phyloP scores from a whole-genome alignment of 2,329 filamentous ascomycete species.

The Xylariaceae sp. region DNA sequence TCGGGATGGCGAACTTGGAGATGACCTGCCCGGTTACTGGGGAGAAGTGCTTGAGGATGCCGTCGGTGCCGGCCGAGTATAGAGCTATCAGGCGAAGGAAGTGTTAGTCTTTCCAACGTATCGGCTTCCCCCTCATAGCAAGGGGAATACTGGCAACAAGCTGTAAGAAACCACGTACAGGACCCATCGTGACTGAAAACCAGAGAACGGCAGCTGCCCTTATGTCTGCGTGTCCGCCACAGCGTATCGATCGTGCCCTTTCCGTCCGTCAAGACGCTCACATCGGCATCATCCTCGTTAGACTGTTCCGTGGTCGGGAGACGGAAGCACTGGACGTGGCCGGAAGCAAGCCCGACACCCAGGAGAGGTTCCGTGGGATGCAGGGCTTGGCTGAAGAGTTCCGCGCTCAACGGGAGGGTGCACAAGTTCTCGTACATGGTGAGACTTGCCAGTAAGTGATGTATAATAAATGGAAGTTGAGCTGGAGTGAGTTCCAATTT shows the following conservation, averaged over 20 bases:
- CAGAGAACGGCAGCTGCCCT: constrained; percentile 83
- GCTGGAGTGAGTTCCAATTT: no score
- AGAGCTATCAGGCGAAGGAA: constrained; percentile 35
- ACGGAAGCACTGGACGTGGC: constrained; percentile 79
- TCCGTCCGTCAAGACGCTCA: constrained; percentile 52
- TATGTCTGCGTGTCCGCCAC: constrained; percentile 86
- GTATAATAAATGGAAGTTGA: no score
- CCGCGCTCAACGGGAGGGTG: constrained; percentile 76
- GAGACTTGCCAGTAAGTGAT: neutral
- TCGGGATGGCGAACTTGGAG: constrained; percentile 76
- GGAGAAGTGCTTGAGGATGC: constrained; percentile 53
- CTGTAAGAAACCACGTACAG: constrained; percentile 40
- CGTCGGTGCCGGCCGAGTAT: constrained; percentile 60
- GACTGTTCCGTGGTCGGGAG: constrained; percentile 52
- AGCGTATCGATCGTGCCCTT: constrained; percentile 72
- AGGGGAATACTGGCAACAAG: no score
- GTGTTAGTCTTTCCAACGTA: no score
- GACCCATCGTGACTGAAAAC: constrained; percentile 74
- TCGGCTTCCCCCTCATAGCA: no score
- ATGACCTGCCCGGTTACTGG: constrained; percentile 60
- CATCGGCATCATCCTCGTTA: constrained; percentile 47
- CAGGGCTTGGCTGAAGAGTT: constrained; percentile 82
- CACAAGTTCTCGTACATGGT: constrained; percentile 88
- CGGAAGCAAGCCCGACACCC: constrained; percentile 76
- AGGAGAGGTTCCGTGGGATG: constrained; percentile 82